Percentiles rank a stretch among this genome's conserved stretches.
Evolutionary conservation across 208 protist genomes (phyloP).

Genomic region (Trypanosoma avium): DNA sequence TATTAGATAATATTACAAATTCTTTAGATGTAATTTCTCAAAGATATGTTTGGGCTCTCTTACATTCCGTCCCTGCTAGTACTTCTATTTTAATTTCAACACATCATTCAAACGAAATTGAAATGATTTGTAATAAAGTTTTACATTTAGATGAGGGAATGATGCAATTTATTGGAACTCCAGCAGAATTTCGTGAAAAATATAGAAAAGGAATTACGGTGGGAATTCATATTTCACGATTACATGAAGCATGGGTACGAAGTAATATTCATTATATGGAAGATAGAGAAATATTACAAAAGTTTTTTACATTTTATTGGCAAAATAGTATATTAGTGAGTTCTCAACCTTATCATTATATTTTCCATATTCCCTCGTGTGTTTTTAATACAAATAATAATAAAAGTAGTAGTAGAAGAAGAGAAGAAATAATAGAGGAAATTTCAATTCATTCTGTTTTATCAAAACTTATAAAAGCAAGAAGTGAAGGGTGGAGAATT

Average conservation of each 20-base stretch:
- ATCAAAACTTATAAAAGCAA: neutral
- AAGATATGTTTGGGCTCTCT: conserved; percentile 38
- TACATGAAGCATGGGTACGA: neutral
- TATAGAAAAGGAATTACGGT: conserved; percentile 13
- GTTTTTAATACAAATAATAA: too few relatives aligned
- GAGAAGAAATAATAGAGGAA: too few relatives aligned
- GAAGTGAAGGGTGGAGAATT: neutral
- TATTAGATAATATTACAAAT: conserved; percentile 50
- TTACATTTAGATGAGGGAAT: conserved; percentile 50
- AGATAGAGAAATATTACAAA: neutral
- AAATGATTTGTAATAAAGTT: conserved; percentile 37
- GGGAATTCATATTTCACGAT: conserved; percentile 12
- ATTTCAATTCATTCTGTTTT: neutral
- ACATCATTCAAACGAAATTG: conserved; percentile 45
- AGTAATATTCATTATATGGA: neutral
- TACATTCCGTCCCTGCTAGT: conserved; percentile 6
- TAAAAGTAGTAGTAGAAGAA: too few relatives aligned
- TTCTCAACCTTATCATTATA: conserved; percentile 17
- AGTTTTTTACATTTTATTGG: conserved; percentile 19
- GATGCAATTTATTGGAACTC: conserved; percentile 47
- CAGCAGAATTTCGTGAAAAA: neutral
- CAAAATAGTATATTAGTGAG: conserved; percentile 5
- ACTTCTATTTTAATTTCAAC: conserved; percentile 50
- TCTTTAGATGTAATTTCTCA: conserved; percentile 37
- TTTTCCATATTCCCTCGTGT: conserved; percentile 22